phyloP scores from a whole-genome alignment of 2,329 filamentous ascomycete genomes.

The Hymenoscyphus infarciens region DNA sequence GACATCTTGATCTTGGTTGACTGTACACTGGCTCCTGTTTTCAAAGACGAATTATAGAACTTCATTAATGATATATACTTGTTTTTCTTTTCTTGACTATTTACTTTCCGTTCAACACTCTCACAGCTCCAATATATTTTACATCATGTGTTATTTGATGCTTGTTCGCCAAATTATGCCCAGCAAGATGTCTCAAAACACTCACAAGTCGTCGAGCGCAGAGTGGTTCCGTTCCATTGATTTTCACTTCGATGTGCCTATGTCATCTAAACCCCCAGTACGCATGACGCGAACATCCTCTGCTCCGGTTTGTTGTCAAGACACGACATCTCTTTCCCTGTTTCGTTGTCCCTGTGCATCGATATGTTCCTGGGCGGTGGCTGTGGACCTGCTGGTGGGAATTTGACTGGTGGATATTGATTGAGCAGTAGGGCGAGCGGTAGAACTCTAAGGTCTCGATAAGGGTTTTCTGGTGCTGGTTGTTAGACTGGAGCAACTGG shows the following conservation, averaged over 20 bases:
- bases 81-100: neutral
- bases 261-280: neutral
- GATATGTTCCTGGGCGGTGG: neutral
- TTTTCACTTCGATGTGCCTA: neutral
- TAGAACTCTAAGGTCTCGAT: no score
- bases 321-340: neutral
- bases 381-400: neutral
- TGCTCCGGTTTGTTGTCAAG: neutral
- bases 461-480: no score
- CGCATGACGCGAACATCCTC: neutral
- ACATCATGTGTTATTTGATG: no score
- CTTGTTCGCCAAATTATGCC: no score
- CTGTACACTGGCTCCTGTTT: neutral
- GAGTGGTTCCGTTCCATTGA: neutral
- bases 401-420: neutral
- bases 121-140: no score
- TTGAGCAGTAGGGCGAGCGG: neutral
- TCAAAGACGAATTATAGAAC: neutral
- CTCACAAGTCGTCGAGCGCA: no score
- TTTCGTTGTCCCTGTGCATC: neutral
- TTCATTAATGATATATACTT: neutral
- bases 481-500: no score
- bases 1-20: slow-evolving; percentile 73
- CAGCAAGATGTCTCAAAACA: no score
- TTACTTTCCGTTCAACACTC: neutral